These are phyloP conservation scores for Schoenoplectus tabernaemontani DNA, from an alignment of 202 grass and related monocot genomes.

Conservation along the genomic window DNA sequence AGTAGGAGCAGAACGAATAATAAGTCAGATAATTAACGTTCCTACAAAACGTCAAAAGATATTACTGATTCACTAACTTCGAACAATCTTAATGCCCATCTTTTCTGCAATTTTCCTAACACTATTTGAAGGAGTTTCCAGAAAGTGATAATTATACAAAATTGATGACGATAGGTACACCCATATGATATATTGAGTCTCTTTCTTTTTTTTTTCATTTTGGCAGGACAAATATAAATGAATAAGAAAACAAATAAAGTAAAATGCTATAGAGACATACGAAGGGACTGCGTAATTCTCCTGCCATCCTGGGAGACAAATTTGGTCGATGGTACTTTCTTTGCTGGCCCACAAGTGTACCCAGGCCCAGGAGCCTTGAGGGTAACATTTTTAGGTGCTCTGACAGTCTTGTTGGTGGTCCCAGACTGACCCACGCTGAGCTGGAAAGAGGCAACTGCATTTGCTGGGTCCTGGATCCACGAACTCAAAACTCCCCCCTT, in stretches of 20 bases:
- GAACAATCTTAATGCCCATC: not conserved
- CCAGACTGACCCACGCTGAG: conserved; percentile 69
- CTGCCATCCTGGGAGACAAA: conserved; percentile 61
- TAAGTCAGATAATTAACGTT: not conserved
- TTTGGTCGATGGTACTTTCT: conserved; percentile 42
- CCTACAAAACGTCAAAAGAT: not conserved
- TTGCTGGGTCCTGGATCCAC: conserved; percentile 63
- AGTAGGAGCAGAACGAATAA: not conserved
- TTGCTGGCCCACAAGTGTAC: conserved; percentile 67
- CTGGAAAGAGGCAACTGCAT: conserved; percentile 67
- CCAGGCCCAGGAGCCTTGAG: conserved; percentile 58
- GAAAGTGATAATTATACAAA: not conserved
- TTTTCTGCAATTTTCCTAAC: no score
- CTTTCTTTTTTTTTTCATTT: not conserved
- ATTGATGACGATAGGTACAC: not conserved
- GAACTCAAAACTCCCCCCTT: conserved; percentile 72
- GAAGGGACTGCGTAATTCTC: conserved; percentile 60
- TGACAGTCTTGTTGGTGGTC: conserved; percentile 50
- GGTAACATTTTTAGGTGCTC: conserved; percentile 46
- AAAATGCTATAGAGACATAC: conserved; percentile 39
- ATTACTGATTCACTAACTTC: not conserved
- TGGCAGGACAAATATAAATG: not conserved
- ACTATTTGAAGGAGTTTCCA: not conserved
- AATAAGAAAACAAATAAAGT: no score
- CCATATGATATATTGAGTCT: not conserved